Percentiles rank a stretch among this genome's conserved stretches.
Conservation (phyloP, 2,329 filamentous ascomycete genomes). For the Claviceps quebecensis region DNA sequence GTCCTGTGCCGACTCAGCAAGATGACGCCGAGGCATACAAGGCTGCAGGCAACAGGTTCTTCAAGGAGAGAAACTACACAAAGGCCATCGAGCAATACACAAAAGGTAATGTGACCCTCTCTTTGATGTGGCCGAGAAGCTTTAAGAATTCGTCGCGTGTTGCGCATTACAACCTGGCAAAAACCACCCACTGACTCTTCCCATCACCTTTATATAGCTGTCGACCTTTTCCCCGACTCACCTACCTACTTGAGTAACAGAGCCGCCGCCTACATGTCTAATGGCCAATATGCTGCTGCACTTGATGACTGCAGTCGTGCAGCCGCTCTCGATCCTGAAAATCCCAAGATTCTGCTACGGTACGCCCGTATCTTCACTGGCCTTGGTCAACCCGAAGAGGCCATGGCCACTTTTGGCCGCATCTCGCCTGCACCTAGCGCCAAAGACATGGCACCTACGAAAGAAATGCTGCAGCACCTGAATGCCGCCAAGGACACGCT, state of each 20-base stretch:
- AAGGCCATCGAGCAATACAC: conserved; percentile 87
- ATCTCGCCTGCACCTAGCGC: conserved; percentile 69
- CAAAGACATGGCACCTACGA: conserved; percentile 73
- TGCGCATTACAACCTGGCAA: not conserved
- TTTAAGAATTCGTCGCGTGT: not conserved
- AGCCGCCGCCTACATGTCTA: conserved; percentile 85
- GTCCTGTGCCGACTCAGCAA: conserved; percentile 36
- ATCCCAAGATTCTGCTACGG: conserved; percentile 76
- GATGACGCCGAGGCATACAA: conserved; percentile 89
- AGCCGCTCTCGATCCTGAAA: conserved; percentile 69
- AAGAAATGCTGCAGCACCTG: conserved; percentile 73
- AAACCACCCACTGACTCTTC: not conserved
- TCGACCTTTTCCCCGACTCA: conserved; percentile 74
- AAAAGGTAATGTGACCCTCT: conserved; percentile 51
- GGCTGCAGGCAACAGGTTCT: conserved; percentile 85
- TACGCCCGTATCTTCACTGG: conserved; percentile 82
- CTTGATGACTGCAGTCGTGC: conserved; percentile 77
- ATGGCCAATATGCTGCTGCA: conserved; percentile 63
- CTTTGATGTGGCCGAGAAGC: not conserved
- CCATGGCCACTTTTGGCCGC: conserved; percentile 64
- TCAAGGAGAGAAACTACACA: conserved; percentile 83
- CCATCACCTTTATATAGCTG: conserved; percentile 39
- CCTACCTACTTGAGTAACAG: conserved; percentile 89
- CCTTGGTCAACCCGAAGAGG: conserved; percentile 75
- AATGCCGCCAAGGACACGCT: conserved; percentile 66